phyloP scores from a whole-genome alignment of 2,329 filamentous ascomycete genomes.

The Penicillium sp. region DNA sequence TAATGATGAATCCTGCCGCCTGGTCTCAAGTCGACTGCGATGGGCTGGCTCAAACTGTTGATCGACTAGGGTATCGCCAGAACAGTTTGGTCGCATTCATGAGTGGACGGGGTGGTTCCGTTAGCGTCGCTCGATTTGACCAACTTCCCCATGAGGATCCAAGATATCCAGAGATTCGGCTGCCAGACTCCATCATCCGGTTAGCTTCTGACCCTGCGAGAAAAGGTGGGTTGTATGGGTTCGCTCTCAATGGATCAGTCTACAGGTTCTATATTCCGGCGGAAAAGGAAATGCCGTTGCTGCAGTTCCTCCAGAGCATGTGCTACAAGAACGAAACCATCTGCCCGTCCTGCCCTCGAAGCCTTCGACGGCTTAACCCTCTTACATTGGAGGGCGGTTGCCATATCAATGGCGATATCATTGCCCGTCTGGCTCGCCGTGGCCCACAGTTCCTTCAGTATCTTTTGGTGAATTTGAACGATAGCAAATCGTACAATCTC shows the following conservation, averaged over 20 bases:
- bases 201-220: slow-evolving; percentile 17
- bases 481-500: slow-evolving; percentile 2
- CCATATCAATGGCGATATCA: slow-evolving; percentile 67
- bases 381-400: slow-evolving; percentile 42
- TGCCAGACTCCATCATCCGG: slow-evolving; percentile 36
- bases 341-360: slow-evolving; percentile 50
- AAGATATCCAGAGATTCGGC: slow-evolving; percentile 29
- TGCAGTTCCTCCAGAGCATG: slow-evolving; percentile 71
- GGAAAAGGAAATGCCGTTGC: slow-evolving; percentile 61
- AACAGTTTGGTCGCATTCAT: too few relatives aligned
- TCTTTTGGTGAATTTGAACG: slow-evolving; percentile 29
- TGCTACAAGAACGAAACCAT: slow-evolving; percentile 50
- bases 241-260: slow-evolving; percentile 67
- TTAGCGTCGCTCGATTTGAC: slow-evolving; percentile 41
- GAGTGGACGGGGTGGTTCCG: slow-evolving; percentile 51
- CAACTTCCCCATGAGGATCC: slow-evolving; percentile 28
- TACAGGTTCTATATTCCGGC: slow-evolving; percentile 67
- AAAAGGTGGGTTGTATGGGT: slow-evolving; percentile 55
- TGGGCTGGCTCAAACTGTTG: slow-evolving; percentile 35
- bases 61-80: too few relatives aligned
- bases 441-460: slow-evolving; percentile 33
- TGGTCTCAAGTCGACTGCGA: slow-evolving; percentile 31
- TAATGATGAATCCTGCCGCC: too few relatives aligned
- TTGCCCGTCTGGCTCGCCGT: slow-evolving; percentile 54
- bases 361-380: slow-evolving; percentile 26